These are phyloP conservation scores for Mycosarcoma mackinlayi DNA, from an alignment of 1,284 basidiomycete species.

Conservation along the genomic window DNA sequence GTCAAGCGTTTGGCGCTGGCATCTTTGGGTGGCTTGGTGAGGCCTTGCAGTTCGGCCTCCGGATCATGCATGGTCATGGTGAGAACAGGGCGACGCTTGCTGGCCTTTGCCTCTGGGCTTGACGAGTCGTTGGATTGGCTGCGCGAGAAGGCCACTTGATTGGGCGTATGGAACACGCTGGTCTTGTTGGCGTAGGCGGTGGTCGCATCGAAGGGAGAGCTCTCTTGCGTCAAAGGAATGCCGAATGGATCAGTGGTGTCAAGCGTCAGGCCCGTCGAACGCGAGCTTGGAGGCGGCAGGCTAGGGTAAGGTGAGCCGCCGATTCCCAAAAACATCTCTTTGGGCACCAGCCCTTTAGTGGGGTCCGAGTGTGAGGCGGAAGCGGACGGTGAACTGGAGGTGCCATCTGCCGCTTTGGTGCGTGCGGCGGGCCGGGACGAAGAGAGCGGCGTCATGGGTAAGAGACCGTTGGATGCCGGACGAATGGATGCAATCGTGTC, in stretches of 20 bases:
- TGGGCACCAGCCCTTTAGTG: conserved; percentile 27
- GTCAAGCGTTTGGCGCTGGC: conserved; percentile 27
- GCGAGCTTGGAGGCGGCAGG: conserved; percentile 18
- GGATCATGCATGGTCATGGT: conserved; percentile 62
- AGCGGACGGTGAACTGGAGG: neutral
- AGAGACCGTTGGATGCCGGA: conserved; percentile 16
- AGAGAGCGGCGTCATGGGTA: conserved; percentile 34
- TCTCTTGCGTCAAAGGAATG: conserved; percentile 45
- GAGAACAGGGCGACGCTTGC: conserved; percentile 41
- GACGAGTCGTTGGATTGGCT: conserved; percentile 21
- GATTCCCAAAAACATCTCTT: conserved; percentile 57
- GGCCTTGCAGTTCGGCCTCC: conserved; percentile 51
- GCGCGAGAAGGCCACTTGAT: conserved; percentile 36
- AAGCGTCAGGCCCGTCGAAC: conserved; percentile 1
- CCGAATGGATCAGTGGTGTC: conserved; percentile 50
- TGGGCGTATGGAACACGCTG: conserved; percentile 41
- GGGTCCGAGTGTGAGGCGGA: conserved; percentile 15
- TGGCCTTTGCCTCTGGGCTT: too few relatives aligned
- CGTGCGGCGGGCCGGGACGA: conserved; percentile 6
- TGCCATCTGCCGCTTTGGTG: conserved; percentile 2
- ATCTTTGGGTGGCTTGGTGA: conserved; percentile 51
- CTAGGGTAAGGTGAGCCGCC: conserved; percentile 56
- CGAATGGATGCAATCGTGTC: conserved; percentile 15
- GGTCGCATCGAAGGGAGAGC: conserved; percentile 47
- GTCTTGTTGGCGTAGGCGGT: conserved; percentile 50